Evolutionary conservation across 75 land plant genomes (phyloP), one percentile per base, ranked within the genome.

Genomic region (Isoetes taiwanensis): DNA sequence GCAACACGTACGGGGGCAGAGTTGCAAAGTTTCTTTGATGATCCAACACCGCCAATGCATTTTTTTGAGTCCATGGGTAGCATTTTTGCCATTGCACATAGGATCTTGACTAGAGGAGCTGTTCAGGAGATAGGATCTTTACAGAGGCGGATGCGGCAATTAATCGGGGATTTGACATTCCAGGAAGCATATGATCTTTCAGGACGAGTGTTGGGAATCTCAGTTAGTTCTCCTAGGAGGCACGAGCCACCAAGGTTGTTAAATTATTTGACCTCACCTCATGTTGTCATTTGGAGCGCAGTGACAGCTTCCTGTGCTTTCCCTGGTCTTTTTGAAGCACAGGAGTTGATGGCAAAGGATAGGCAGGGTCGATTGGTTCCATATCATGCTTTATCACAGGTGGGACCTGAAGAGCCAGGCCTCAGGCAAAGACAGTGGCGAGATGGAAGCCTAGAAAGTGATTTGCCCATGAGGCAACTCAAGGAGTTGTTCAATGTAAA

Each of bases 241-340:
- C 99, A 85, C 50, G 99, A 94, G 62, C 99, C 96, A 8, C 96
- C 99, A 0, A 59, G 99, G 39, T 94, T 85, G 55, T 76, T 94
- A 27, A 94, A 94, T 64, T 94, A 94, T 72, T 75, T 94, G 62
- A 94, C 96, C 24, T 89, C 99, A 2, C 99, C 99, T 30, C 96
- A 94, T 71, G 99, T 94, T 34, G 86, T 94, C 16, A 94, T 94
- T 38, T 94, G 99, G 99, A 94, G 99, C 65, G 99, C 99, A 5
- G 96, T 94, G 46, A 94, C 99, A 16, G 99, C 99, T 28, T 94
- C 99, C 35, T 94, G 99, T 76, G 99, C 99, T 0, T 94, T 94
- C 33, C 99, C 99, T 2, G 99, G 99, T 23, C 80, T 94, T 27
- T 94, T 89, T 71, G 91, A 94, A 68, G 99, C 99, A 3, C 99